Evolutionary conservation across 768 basidiomycete species (phyloP), one percentile per base, ranked within the genome.

Genomic region (Myochromella boudieri): DNA sequence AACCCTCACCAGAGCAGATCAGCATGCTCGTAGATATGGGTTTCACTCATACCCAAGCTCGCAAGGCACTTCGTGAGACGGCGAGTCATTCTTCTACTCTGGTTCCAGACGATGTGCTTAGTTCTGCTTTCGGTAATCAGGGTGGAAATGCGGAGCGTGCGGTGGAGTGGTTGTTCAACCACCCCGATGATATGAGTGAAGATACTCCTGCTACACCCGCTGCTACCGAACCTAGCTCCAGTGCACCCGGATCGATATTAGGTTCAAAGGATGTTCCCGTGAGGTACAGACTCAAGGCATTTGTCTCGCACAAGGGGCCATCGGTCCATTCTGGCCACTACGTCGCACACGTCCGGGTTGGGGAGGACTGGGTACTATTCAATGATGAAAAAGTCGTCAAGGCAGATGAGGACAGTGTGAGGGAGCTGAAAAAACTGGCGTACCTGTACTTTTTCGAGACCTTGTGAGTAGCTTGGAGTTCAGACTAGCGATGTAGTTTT

Each of bases 351-450:
- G 76, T 91, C 24, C 70, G 76, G 43, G 60, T 63, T 4, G 78
- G 69, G 26, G 79, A 75, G 17, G 74, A 75, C 8, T 95, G 95
- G 92, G 87, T 95, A 46, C 64, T 98, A 58, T 97, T 94, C 65
- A 97, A 97, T 58, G 95, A 97, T 61, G 93, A 95, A 69, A 95
- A 94, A 70, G 94, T 95, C 3, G 94, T 97, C 8, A 84, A 79
- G 64, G 94, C 94, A 3, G 91, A 95, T 60, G 74, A 64, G 49
- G 81, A 87, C 64, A 91, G 90, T 60, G 89, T 95, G 22, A 75
- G 66, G n/a, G 81, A 82, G 46, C 68, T 97, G 71, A 87, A 88
- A 69, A 76, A 77, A 64, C 62, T 93, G 62, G 95, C 94, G 31
- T 97, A 99, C 74, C 68, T 99, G 74, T 99, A 95, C 67, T 71